Percentiles rank a stretch among this genome's conserved stretches.
phyloP scores from a whole-genome alignment of 2,329 filamentous ascomycete species.

The Fusarium sp. region DNA sequence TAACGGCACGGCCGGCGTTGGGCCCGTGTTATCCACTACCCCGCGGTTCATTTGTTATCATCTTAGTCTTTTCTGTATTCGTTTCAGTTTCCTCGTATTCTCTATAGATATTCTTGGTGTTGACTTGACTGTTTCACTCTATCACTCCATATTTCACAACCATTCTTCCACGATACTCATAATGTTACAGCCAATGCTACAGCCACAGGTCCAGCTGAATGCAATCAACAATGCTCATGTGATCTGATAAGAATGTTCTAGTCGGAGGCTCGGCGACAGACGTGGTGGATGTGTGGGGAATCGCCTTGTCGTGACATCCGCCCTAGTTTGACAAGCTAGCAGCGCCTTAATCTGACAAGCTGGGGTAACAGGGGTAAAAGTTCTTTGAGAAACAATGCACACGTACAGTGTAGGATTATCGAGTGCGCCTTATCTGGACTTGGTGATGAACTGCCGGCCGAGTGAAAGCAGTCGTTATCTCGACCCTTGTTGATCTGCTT shows the following conservation, averaged over 20 bases:
- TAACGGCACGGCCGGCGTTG: conserved; percentile 23
- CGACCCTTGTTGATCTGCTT: too few relatives aligned
- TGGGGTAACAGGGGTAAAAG: conserved; percentile 17
- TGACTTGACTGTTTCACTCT: background rate
- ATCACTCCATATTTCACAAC: too few relatives aligned
- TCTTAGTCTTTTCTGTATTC: too few relatives aligned
- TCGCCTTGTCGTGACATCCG: conserved; percentile 43
- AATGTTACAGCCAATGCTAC: too few relatives aligned
- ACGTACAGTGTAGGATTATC: too few relatives aligned
- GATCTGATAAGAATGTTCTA: conserved; percentile 10
- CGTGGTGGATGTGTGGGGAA: conserved; percentile 31
- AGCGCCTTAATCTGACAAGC: conserved; percentile 40
- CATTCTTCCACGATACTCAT: too few relatives aligned
- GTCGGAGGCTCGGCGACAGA: conserved; percentile 3
- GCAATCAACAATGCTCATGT: conserved; percentile 8
- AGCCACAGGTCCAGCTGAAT: conserved; percentile 16
- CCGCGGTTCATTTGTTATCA: conserved; percentile 6
- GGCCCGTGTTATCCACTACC: conserved; percentile 23
- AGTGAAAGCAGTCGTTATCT: too few relatives aligned
- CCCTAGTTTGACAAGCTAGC: conserved; percentile 38
- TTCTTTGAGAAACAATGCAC: too few relatives aligned
- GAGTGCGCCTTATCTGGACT: conserved; percentile 18
- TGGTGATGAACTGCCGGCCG: background rate
- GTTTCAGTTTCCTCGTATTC: too few relatives aligned
- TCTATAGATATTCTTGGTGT: too few relatives aligned